Base-by-base conservation (phyloP, 2,329 filamentous ascomycete genomes). In the Phyllosticta capitalensis region DNA sequence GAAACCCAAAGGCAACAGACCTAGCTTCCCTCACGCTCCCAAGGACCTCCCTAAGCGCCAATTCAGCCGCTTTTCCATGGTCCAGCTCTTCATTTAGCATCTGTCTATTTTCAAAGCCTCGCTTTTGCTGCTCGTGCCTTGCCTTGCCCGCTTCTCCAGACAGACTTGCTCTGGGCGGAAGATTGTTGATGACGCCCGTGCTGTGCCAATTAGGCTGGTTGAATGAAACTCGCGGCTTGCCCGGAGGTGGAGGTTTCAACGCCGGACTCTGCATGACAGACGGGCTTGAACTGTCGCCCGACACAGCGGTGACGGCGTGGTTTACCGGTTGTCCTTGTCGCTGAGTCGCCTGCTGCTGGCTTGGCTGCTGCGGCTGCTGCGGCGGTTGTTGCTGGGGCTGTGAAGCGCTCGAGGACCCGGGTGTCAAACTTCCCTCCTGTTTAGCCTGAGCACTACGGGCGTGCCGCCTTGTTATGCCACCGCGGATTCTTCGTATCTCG, bases 401-500 rank as follows among this genome's bases (percentile, higher is more conserved):
- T 70, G 78, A 58, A 78, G 81, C 52, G 24, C 64, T 62, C 77
- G 74, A 72, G 4, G 82, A 82, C n/a, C 17, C 58, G 52, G 26
- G 54, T 17, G 84, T 86, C n/a, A 84, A 85, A 45, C 78, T 78
- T 58, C 86, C 83, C 9, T 22, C 22, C 61, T 83, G 81, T 61
- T 80, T 82, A 21, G 79, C 76, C 14, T 82, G 75, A 1, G 85
- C 85, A 60, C 81, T 83, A 67, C 89, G 83, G 1, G 90, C 86
- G 70, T 96, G 90, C 61, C 92, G 82, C 64, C 92, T 81, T 24
- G 92, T 97, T 72, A 97, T 95, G 62, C 84, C 83, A 52, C 90
- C 89, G 57, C 92, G 84, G 67, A 95, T 78, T 73, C 88, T 89
- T 65, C 83, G 83, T 67, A 97, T 97, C 72, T 90, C 89, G 7